These are phyloP conservation scores for Hypomyces rosellus DNA, from an alignment of 2,329 filamentous ascomycete species.

Conservation along the genomic window DNA sequence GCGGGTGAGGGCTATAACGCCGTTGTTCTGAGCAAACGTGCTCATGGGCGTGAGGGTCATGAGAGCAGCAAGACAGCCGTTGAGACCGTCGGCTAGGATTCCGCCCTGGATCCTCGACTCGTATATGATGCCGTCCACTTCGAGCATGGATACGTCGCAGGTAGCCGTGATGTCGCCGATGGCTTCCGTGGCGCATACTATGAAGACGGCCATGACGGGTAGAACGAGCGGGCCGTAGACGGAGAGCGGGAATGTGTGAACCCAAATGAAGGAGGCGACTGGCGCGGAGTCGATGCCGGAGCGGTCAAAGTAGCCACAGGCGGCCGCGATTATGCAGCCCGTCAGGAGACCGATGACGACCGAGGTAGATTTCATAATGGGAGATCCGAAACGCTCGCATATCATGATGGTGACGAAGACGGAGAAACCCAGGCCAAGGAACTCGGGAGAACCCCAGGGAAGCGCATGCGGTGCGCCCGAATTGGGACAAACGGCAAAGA, in stretches of 20 bases:
- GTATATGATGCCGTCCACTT: conserved; percentile 65
- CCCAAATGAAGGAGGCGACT: conserved; percentile 70
- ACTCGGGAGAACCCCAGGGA: conserved; percentile 73
- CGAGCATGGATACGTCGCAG: conserved; percentile 70
- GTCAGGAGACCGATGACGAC: conserved; percentile 68
- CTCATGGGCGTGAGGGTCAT: conserved; percentile 77
- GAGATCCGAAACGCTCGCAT: conserved; percentile 73
- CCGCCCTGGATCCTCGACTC: conserved; percentile 75
- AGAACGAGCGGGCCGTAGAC: conserved; percentile 69
- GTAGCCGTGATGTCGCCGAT: conserved; percentile 78
- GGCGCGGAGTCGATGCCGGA: conserved; percentile 66
- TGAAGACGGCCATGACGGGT: conserved; percentile 61
- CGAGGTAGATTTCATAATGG: conserved; percentile 76
- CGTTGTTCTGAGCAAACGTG: conserved; percentile 79
- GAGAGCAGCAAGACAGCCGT: conserved; percentile 67
- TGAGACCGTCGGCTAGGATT: conserved; percentile 69
- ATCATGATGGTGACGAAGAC: conserved; percentile 76
- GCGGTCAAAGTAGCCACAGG: conserved; percentile 71
- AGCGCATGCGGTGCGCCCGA: conserved; percentile 64
- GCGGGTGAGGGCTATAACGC: conserved; percentile 73
- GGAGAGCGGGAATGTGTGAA: conserved; percentile 65
- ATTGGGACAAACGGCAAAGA: conserved; percentile 60
- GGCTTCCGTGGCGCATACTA: conserved; percentile 71
- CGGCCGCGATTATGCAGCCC: conserved; percentile 73
- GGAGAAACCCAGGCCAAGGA: conserved; percentile 70